Base-by-base conservation (phyloP, 164 flowering plant genomes). In the Piper longum region DNA sequence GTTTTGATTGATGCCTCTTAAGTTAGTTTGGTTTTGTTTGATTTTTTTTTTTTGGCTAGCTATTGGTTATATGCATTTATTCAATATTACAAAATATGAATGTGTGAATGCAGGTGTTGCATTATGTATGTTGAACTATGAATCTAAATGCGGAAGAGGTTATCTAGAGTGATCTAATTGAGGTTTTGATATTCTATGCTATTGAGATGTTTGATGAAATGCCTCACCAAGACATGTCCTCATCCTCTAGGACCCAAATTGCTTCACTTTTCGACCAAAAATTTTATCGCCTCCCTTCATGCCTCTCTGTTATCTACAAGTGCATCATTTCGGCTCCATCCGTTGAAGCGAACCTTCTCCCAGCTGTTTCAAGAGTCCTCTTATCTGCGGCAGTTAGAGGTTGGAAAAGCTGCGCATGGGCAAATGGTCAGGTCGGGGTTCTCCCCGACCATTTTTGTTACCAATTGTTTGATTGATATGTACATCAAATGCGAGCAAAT, bases 381-480 rank as follows among this genome's bases (percentile, higher is more conserved):
- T 5, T 42, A 14, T 1, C 75, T 39, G 48, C 65, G 64, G 65
- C 73, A 75, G 0, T 66, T 74, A 4, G 66, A 57, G 17, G 71
- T 77, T 0, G 96, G 90, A 2, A 80, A 78, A 73, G 85, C 81
- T 73, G 87, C 85, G 45, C 96, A 89, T 67, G 79, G 79, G 4
- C 80, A 70, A 43, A 78, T 89, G 89, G 78, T 85, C 3, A 60
- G 78, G 13, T 67, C 91, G 56, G 93, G 89, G 71, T 89, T 85
- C 63, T 5, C 16, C 17, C 93, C 93, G 16, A 82, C 91, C 1
- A 63, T 77, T 39, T 89, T 83, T 55, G 91, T 89, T 5, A 44
- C 78, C n/a, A 89, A 89, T 65, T 84, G 93, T 74, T 77, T 89
- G 80, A 69, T 84, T 19, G 80, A 85, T 36, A 54, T 85, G 80